Percentiles rank a stretch among this genome's conserved stretches.
phyloP scores from a whole-genome alignment of 1,284 basidiomycete species.

The Entoloma clypeatum region DNA sequence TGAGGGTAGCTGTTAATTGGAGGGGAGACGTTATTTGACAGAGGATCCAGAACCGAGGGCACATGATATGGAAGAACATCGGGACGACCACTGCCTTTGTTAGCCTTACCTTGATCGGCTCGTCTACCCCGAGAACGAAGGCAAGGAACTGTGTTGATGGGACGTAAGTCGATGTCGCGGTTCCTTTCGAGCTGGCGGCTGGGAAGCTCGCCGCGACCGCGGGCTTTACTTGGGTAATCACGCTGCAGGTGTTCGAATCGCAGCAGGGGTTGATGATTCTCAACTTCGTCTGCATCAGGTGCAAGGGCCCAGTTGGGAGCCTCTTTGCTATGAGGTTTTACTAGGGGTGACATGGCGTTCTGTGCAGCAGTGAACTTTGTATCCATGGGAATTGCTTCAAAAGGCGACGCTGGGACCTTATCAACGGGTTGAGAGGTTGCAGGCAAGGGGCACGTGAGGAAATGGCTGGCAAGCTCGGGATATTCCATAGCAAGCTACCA shows the following conservation, averaged over 20 bases:
- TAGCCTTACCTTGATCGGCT: too few species aligned
- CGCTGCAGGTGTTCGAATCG: background rate
- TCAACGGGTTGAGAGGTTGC: conserved; percentile 3
- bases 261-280: conserved; percentile 1
- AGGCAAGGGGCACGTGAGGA: conserved; percentile 20
- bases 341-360: background rate
- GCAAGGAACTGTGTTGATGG: too few species aligned
- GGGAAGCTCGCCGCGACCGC: background rate
- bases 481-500: background rate
- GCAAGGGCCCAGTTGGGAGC: conserved; percentile 18
- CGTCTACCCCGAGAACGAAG: background rate
- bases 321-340: conserved; percentile 12
- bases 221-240: background rate
- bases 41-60: too few species aligned
- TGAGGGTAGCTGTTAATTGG: background rate
- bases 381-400: background rate
- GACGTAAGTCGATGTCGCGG: background rate
- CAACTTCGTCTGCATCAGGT: conserved; percentile 1
- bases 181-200: conserved; percentile 6
- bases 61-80: too few species aligned
- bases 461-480: conserved; percentile 29
- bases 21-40: too few species aligned
- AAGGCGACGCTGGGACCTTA: background rate
- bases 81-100: too few species aligned
- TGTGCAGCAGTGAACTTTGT: background rate